Evolutionary conservation across 768 basidiomycete genomes (phyloP).

Genomic region (Holtermanniella nyarrowii): DNA sequence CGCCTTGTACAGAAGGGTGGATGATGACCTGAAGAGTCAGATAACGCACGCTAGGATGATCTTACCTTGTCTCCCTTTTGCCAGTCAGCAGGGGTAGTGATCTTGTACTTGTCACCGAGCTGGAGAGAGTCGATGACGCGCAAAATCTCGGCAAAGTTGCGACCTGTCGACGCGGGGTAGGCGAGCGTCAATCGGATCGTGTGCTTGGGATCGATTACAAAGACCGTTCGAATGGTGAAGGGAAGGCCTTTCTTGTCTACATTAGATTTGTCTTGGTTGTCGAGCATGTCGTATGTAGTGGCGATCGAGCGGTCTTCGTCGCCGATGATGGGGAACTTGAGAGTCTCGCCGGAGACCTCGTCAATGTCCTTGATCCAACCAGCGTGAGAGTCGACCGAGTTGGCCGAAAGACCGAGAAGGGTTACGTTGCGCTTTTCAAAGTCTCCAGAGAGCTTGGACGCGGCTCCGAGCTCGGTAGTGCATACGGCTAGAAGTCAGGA

Average conservation of each 20-base stretch:
- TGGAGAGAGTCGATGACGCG: constrained; percentile 86
- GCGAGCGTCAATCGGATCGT: constrained; percentile 77
- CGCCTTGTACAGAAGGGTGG: constrained; percentile 58
- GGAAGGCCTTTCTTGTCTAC: constrained; percentile 57
- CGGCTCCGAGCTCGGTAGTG: constrained; percentile 91
- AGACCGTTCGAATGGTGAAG: constrained; percentile 96
- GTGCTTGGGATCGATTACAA: constrained; percentile 91
- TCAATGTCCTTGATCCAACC: constrained; percentile 70
- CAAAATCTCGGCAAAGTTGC: constrained; percentile 30
- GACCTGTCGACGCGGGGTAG: constrained; percentile 92
- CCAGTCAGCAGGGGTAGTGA: constrained; percentile 84
- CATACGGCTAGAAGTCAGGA: constrained; percentile 32
- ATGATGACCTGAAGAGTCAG: constrained; percentile 97
- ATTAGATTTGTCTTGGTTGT: constrained; percentile 83
- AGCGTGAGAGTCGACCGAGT: constrained; percentile 70
- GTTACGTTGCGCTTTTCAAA: constrained; percentile 83
- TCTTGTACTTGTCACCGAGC: constrained; percentile 50
- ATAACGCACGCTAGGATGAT: too few relatives aligned
- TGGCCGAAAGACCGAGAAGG: constrained; percentile 65
- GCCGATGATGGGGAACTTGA: constrained; percentile 93
- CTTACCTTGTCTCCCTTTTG: constrained; percentile 75
- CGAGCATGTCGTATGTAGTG: constrained; percentile 83
- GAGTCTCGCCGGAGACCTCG: constrained; percentile 56
- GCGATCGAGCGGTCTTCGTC: constrained; percentile 79
- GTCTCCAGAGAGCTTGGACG: constrained; percentile 73